Conservation (phyloP, 305 asterid species). For the Plantago lanceolata region DNA sequence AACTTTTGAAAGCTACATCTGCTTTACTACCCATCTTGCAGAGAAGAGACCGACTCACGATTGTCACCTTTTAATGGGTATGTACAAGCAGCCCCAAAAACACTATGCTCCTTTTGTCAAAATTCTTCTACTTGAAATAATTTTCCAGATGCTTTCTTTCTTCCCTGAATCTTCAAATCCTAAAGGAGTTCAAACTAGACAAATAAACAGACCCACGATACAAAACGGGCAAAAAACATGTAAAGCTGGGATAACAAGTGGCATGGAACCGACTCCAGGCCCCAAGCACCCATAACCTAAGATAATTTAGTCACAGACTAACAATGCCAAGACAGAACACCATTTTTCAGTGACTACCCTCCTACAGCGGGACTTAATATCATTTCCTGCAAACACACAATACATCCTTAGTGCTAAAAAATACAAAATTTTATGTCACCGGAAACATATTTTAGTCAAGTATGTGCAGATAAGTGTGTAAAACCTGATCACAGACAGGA, state of each 20-base stretch:
- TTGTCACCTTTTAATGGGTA: slow-evolving; percentile 6
- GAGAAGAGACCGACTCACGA: background rate
- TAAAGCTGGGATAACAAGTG: slow-evolving; percentile 13
- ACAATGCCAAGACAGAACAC: slow-evolving; percentile 14
- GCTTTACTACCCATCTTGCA: background rate
- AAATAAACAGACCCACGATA: slow-evolving; percentile 18
- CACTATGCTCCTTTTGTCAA: slow-evolving; percentile 14
- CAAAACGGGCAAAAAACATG: slow-evolving; percentile 17
- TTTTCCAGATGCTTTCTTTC: slow-evolving; percentile 4
- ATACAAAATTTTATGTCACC: background rate
- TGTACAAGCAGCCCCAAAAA: slow-evolving; percentile 9
- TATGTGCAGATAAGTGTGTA: slow-evolving; percentile 1
- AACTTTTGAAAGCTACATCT: background rate
- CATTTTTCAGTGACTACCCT: slow-evolving; percentile 29
- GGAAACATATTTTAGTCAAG: slow-evolving; percentile 9
- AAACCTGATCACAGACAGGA: slow-evolving; percentile 86
- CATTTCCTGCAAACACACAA: slow-evolving; percentile 59
- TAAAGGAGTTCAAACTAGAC: slow-evolving; percentile 17
- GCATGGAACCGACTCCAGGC: slow-evolving; percentile 13
- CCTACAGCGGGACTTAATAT: slow-evolving; percentile 44
- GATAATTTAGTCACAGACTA: slow-evolving; percentile 14
- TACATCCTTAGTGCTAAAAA: slow-evolving; percentile 18
- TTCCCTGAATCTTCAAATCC: slow-evolving; percentile 1
- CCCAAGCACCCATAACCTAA: slow-evolving; percentile 3
- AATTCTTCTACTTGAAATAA: slow-evolving; percentile 7